Conservation (phyloP, 1,139 yeast species). For the Kodamaea suecica region DNA sequence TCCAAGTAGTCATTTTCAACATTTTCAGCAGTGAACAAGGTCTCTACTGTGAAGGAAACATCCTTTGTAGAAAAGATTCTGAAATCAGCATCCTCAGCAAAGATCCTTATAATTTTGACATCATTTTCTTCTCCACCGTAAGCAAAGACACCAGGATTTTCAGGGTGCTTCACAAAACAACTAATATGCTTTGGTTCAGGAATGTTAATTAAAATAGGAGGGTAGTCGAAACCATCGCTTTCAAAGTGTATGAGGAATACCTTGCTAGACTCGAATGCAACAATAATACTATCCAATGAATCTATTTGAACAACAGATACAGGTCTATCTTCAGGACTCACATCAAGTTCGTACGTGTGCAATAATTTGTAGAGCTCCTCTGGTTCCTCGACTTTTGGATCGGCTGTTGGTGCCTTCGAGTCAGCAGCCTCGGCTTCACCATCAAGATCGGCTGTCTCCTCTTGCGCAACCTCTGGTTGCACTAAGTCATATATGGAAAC, state of each 20-base stretch:
- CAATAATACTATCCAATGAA: conserved; percentile 30
- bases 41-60: conserved; percentile 22
- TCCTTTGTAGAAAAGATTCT: conserved; percentile 16
- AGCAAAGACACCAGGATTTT: conserved; percentile 50
- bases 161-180: conserved; percentile 46
- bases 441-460: conserved; percentile 6
- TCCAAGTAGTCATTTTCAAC: conserved; percentile 66
- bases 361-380: conserved; percentile 18
- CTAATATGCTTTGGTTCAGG: conserved; percentile 43
- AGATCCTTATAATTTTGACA: conserved; percentile 48
- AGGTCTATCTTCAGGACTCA: conserved; percentile 28
- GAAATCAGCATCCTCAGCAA: conserved; percentile 21
- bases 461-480: conserved; percentile 9
- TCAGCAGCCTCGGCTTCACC: conserved; percentile 21
- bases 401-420: conserved; percentile 6
- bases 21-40: conserved; percentile 56
- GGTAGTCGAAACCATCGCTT: conserved; percentile 26
- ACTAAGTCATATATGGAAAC: conserved; percentile 35
- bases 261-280: conserved; percentile 50
- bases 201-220: conserved; percentile 29
- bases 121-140: conserved; percentile 76
- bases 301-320: conserved; percentile 29
- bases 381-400: conserved; percentile 4
- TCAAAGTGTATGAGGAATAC: conserved; percentile 41
- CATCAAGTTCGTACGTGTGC: conserved; percentile 27